These are phyloP conservation scores for Hypomontagnella submonticulosa DNA, from an alignment of 495 filamentous ascomycete species.

Conservation along the genomic window DNA sequence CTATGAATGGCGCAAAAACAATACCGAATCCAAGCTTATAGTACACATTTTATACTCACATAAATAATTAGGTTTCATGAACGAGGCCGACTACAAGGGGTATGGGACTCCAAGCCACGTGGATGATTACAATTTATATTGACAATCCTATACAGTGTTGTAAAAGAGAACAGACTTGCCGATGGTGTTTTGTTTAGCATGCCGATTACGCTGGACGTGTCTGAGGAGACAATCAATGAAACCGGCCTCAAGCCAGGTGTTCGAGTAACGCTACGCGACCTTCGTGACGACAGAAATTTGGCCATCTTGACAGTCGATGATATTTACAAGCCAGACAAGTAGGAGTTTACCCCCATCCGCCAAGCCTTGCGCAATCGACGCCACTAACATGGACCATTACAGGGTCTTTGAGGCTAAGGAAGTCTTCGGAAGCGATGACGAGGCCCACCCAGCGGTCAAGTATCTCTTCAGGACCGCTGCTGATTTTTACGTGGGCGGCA, in stretches of 20 bases:
- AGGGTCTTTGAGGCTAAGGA: constrained; percentile 89
- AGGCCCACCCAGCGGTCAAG: constrained; percentile 89
- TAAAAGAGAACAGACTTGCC: constrained; percentile 83
- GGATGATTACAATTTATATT: constrained; percentile 19
- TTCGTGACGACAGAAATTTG: constrained; percentile 94
- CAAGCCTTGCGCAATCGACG: constrained; percentile 23
- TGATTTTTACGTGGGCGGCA: constrained; percentile 95
- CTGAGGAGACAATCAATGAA: constrained; percentile 75
- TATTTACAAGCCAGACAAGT: constrained; percentile 97
- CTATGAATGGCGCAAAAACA: constrained; percentile 2
- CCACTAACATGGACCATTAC: constrained; percentile 53
- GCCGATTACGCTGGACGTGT: constrained; percentile 92
- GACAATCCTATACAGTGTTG: constrained; percentile 70
- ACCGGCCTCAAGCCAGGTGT: constrained; percentile 78
- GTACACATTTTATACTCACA: constrained; percentile 31
- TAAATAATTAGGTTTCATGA: constrained; percentile 83
- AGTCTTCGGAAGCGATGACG: constrained; percentile 93
- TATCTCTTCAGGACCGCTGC: constrained; percentile 82
- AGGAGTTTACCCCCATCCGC: constrained; percentile 51
- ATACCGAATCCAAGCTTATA: background rate
- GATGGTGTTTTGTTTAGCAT: constrained; percentile 96
- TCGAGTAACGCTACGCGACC: constrained; percentile 89
- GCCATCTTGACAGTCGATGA: constrained; percentile 97
- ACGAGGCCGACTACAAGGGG: constrained; percentile 94
- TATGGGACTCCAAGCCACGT: constrained; percentile 51